phyloP scores from a whole-genome alignment of 176 grass and related monocot species.

The Rhynchospora pubera region DNA sequence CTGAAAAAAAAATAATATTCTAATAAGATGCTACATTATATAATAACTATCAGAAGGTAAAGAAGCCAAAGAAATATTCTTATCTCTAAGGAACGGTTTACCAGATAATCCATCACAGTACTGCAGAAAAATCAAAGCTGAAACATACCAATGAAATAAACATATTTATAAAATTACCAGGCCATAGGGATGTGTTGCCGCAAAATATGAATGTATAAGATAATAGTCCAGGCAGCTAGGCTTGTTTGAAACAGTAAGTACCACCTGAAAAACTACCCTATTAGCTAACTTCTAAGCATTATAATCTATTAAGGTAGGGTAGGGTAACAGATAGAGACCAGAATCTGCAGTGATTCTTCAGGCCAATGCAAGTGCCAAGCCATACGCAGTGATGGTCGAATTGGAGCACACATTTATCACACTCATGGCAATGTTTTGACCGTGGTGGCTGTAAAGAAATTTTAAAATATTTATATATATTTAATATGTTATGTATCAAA shows the following conservation, averaged over 20 bases:
- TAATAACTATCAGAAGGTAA: background rate
- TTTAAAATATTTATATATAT: background rate
- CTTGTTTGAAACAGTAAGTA: conserved; percentile 13
- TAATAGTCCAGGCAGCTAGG: conserved; percentile 6
- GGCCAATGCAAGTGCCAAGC: conserved; percentile 94
- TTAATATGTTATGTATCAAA: conserved; percentile 23
- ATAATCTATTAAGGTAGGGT: background rate
- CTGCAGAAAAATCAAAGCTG: conserved; percentile 31
- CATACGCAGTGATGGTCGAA: conserved; percentile 99
- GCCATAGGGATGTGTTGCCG: background rate
- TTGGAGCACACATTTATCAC: conserved; percentile 96
- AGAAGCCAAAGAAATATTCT: background rate
- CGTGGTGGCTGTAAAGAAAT: conserved; percentile 74
- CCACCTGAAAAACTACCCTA: conserved; percentile 15
- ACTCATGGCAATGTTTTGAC: conserved; percentile 86
- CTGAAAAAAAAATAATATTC: conserved; percentile 30
- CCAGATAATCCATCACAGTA: background rate
- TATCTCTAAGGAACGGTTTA: conserved; percentile 10
- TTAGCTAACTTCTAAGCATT: background rate
- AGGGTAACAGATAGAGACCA: conserved; percentile 45
- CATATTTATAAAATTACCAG: background rate
- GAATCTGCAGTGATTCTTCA: conserved; percentile 88
- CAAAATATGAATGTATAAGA: conserved; percentile 11
- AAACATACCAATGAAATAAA: conserved; percentile 20
- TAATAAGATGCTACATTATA: background rate